A percentile compares a stretch with the other conserved stretches of the same genome.
phyloP scores from a whole-genome alignment of 768 basidiomycete genomes.

The Boletus tylopilopsis region DNA sequence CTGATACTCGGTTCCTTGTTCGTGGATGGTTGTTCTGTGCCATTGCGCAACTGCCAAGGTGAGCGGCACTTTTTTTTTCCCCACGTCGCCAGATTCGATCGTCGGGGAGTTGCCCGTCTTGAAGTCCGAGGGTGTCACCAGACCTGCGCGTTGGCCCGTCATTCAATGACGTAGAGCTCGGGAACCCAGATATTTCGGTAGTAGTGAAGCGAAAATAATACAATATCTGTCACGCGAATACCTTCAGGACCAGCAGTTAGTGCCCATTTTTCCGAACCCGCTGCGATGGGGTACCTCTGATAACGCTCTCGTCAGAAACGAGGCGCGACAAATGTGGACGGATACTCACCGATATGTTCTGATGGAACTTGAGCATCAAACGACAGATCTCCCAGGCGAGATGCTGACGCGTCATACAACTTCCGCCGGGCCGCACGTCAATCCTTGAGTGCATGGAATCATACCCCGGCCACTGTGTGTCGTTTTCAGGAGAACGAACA shows the following conservation, averaged over 20 bases:
- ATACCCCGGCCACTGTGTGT: slow-evolving; percentile 1
- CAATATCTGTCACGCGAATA: slow-evolving; percentile 16
- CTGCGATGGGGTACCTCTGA: slow-evolving; percentile 10
- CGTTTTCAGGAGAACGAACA: background rate
- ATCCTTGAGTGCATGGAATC: slow-evolving; percentile 16
- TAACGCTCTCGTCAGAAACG: background rate
- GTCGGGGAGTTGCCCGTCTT: slow-evolving; percentile 50
- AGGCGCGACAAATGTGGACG: background rate
- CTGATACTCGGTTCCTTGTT: background rate
- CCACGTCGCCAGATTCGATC: slow-evolving; percentile 25
- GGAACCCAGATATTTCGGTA: slow-evolving; percentile 29
- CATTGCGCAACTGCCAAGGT: slow-evolving; percentile 14
- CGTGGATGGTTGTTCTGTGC: background rate
- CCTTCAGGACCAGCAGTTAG: slow-evolving; percentile 12
- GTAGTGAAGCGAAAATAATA: slow-evolving; percentile 22
- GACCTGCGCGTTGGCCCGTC: slow-evolving; percentile 22
- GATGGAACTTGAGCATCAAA: slow-evolving; percentile 8
- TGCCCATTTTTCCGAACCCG: slow-evolving; percentile 20
- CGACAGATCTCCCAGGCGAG: slow-evolving; percentile 17
- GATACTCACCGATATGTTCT: slow-evolving; percentile 7
- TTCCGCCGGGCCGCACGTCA: slow-evolving; percentile 1
- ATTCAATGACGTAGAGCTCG: slow-evolving; percentile 27
- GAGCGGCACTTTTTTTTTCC: background rate
- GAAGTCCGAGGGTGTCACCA: slow-evolving; percentile 44
- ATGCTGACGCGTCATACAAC: slow-evolving; percentile 18